Evolutionary conservation across 139 green algal genomes (phyloP), one percentile per base, ranked within the genome.

Genomic region (Chlorella sp.): DNA sequence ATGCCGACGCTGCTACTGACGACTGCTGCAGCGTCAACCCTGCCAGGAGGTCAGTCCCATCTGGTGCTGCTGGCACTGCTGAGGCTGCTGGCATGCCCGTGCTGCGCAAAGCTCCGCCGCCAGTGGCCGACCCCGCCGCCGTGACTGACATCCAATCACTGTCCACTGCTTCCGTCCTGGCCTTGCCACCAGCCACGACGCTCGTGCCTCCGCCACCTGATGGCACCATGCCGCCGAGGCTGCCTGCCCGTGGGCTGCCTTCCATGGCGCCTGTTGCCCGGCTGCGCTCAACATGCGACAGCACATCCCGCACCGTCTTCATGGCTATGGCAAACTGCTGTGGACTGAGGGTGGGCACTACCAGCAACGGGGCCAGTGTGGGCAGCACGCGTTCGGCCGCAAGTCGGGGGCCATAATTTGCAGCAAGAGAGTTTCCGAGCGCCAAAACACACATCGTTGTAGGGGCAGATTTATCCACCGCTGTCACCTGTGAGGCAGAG

Each of bases 371-470:
- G 26, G 55, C 85, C 64, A 96, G 85, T 56, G 94, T 65, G n/a
- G 94, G 94, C 69, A 98, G 82, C 32, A 95, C 79, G 3, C 81
- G 81, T 38, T 90, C 47, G 7, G 92, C 94, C 0, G 90, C 91
- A 20, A 94, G 36, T 20, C 87, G 85, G 0, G 86, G 34, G 1
- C 94, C 94, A 30, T 80, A 91, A 75, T 93, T 74, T 64, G 80
- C 85, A 1, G 89, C 88, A 25, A 98, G 88, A 15, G 89, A 74
- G 20, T 92, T 85, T 0, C 87, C 86, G 56, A 98, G 87, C 4
- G 67, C 87, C n/a, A 95, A 62, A 30, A 93, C 89, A 38, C 89
- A 93, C 92, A 95, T 91, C 16, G 92, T 70, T 1, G 95, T 98
- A 34, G 87, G 79, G 1, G 91, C 82, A 21, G 86, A 93, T 34